A percentile compares a stretch with the other conserved stretches of the same genome.
Evolutionary conservation across 306 rosid species (phyloP).

Genomic region (Fagus sylvatica): DNA sequence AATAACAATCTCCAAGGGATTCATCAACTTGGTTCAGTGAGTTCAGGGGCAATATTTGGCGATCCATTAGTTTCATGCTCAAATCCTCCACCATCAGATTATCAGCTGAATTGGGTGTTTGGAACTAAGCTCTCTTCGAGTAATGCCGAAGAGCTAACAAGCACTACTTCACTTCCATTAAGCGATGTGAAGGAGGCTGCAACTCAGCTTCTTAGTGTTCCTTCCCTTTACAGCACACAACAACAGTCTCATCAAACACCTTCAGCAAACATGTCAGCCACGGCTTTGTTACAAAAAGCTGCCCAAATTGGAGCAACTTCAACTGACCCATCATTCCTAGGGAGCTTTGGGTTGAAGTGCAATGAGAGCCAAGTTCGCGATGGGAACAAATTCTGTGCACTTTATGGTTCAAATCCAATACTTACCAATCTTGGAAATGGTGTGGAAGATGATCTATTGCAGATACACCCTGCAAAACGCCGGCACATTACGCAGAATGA

Average conservation of each 20-base stretch:
- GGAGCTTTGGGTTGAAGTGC: constrained; percentile 60
- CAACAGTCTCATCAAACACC: constrained; percentile 41
- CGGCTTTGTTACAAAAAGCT: constrained; percentile 86
- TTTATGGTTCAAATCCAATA: constrained; percentile 45
- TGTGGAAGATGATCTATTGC: constrained; percentile 45
- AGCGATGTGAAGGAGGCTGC: constrained; percentile 36
- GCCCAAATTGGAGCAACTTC: constrained; percentile 76
- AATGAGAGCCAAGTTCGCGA: constrained; percentile 40
- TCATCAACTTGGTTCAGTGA: constrained; percentile 44
- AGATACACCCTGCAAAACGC: constrained; percentile 66
- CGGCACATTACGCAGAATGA: constrained; percentile 43
- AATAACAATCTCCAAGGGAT: constrained; percentile 39
- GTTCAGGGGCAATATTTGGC: constrained; percentile 39
- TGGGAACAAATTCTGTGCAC: constrained; percentile 44
- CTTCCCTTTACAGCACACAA: constrained; percentile 66
- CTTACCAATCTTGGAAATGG: constrained; percentile 34
- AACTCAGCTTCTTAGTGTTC: constrained; percentile 49
- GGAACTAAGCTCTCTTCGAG: constrained; percentile 49
- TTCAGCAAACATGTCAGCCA: constrained; percentile 77
- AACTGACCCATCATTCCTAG: constrained; percentile 55
- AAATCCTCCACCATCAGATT: constrained; percentile 37
- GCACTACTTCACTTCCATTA: constrained; percentile 37
- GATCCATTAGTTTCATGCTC: constrained; percentile 43
- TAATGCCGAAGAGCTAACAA: constrained; percentile 36
- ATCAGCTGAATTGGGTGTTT: constrained; percentile 64